These are phyloP conservation scores for Globisporangium canariense DNA, from an alignment of 352 stramenopile genomes.

Conservation along the genomic window DNA sequence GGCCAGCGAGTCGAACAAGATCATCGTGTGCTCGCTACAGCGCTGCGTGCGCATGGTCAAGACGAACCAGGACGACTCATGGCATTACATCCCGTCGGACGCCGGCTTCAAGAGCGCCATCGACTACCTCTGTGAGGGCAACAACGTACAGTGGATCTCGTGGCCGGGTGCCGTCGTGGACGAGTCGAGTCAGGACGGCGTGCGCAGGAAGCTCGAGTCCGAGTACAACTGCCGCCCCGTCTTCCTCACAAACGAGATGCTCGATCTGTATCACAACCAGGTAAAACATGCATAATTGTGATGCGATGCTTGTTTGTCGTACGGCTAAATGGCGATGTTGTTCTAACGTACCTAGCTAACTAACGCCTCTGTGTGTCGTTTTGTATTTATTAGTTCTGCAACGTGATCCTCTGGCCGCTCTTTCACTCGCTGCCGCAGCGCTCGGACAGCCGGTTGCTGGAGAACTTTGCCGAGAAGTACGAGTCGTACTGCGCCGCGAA, in stretches of 20 bases:
- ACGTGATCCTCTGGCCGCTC: slow-evolving; percentile 88
- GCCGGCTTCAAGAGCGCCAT: slow-evolving; percentile 73
- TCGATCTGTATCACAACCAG: slow-evolving; percentile 86
- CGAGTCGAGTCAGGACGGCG: slow-evolving; percentile 74
- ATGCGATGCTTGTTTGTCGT: neutral
- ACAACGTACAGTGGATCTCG: slow-evolving; percentile 89
- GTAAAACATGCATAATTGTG: slow-evolving; percentile 10
- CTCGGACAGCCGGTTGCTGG: slow-evolving; percentile 59
- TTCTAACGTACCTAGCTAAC: neutral
- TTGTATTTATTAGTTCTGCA: slow-evolving; percentile 62
- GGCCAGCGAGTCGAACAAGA: slow-evolving; percentile 77
- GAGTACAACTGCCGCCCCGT: slow-evolving; percentile 86
- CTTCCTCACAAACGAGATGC: slow-evolving; percentile 70
- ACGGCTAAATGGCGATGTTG: neutral
- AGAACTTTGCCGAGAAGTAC: slow-evolving; percentile 87
- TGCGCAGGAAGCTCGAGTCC: slow-evolving; percentile 67
- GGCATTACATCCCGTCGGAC: slow-evolving; percentile 66
- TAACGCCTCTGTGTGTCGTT: too few relatives aligned
- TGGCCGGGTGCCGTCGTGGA: slow-evolving; percentile 83
- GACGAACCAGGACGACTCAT: slow-evolving; percentile 64
- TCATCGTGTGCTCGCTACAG: slow-evolving; percentile 67
- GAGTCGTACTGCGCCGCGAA: slow-evolving; percentile 87
- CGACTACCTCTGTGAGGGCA: slow-evolving; percentile 65
- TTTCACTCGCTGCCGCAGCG: slow-evolving; percentile 88
- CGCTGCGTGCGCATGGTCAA: slow-evolving; percentile 77